These are phyloP conservation scores for Stachybotrys elegans DNA, from an alignment of 2,329 filamentous ascomycete species.

Conservation along the genomic window DNA sequence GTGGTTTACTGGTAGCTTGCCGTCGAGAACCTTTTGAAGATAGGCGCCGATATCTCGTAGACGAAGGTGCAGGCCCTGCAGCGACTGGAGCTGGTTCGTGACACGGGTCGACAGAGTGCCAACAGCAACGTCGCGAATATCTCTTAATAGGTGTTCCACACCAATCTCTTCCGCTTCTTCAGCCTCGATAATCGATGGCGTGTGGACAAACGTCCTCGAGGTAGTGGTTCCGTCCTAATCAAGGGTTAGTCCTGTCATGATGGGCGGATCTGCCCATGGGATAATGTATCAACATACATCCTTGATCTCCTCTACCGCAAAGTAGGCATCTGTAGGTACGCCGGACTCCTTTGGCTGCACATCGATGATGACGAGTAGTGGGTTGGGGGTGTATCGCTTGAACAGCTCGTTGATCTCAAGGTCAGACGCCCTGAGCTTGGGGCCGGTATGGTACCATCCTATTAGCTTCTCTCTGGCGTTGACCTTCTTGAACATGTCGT, in stretches of 20 bases:
- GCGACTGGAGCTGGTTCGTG: conserved; percentile 93
- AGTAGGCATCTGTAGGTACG: conserved; percentile 97
- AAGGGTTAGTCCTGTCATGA: no score
- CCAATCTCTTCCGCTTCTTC: conserved; percentile 99
- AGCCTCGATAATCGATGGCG: conserved; percentile 95
- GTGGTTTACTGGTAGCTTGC: conserved; percentile 91
- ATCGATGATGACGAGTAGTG: conserved; percentile 94
- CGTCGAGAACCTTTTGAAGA: conserved; percentile 91
- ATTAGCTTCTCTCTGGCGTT: conserved; percentile 98
- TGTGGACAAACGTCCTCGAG: conserved; percentile 96
- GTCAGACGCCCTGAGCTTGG: conserved; percentile 93
- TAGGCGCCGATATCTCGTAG: conserved; percentile 94
- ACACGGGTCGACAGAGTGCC: conserved; percentile 95
- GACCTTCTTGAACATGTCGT: conserved; percentile 99
- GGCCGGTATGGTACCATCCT: conserved; percentile 98
- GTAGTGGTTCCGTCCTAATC: conserved; percentile 93
- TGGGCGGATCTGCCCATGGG: not conserved
- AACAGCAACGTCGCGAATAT: conserved; percentile 96
- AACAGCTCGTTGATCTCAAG: conserved; percentile 99
- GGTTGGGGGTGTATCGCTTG: conserved; percentile 97
- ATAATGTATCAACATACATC: conserved; percentile 67
- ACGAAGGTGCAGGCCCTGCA: conserved; percentile 91
- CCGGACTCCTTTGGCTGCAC: conserved; percentile 97
- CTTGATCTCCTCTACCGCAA: conserved; percentile 98
- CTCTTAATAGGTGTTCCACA: conserved; percentile 93